Evolutionary conservation across 1,284 basidiomycete genomes (phyloP).

Genomic region (Phenoliferia sp.): DNA sequence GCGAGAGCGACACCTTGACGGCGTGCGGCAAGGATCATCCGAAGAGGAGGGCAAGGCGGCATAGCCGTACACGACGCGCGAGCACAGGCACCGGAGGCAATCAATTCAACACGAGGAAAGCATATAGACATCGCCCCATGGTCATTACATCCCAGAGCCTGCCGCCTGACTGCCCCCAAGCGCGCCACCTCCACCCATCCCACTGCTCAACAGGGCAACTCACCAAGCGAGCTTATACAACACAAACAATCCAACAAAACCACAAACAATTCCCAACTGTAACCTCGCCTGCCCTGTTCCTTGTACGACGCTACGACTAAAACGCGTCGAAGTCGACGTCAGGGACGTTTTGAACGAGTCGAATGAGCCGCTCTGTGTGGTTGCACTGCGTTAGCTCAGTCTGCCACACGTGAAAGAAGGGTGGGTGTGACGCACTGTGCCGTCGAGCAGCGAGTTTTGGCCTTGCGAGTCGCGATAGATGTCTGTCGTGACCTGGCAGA

Average conservation of each 20-base stretch:
- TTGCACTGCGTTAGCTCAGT: neutral
- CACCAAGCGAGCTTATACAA: constrained; percentile 18
- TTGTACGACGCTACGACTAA: constrained; percentile 20
- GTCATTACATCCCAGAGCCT: no score
- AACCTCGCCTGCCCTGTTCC: constrained; percentile 18
- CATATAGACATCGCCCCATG: no score
- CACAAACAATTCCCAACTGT: constrained; percentile 23
- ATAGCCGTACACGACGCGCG: no score
- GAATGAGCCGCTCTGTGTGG: constrained; percentile 30
- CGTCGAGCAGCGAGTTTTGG: constrained; percentile 34
- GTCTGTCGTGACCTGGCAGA: constrained; percentile 34
- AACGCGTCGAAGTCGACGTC: constrained; percentile 22
- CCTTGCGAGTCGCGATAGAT: constrained; percentile 34
- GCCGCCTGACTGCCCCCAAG: neutral
- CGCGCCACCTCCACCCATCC: neutral
- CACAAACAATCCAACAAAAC: constrained; percentile 22
- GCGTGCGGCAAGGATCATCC: neutral
- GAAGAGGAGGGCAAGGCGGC: no score
- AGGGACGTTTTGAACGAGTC: constrained; percentile 35
- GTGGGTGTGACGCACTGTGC: constrained; percentile 24
- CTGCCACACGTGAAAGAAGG: neutral
- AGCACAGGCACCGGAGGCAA: no score
- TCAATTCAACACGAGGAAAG: no score
- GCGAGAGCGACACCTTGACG: neutral
- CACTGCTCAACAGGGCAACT: neutral